Percentiles rank a stretch among this genome's conserved stretches.
Conservation (phyloP, 2,329 filamentous ascomycete species). For the Aspergillus pseudonomiae region DNA sequence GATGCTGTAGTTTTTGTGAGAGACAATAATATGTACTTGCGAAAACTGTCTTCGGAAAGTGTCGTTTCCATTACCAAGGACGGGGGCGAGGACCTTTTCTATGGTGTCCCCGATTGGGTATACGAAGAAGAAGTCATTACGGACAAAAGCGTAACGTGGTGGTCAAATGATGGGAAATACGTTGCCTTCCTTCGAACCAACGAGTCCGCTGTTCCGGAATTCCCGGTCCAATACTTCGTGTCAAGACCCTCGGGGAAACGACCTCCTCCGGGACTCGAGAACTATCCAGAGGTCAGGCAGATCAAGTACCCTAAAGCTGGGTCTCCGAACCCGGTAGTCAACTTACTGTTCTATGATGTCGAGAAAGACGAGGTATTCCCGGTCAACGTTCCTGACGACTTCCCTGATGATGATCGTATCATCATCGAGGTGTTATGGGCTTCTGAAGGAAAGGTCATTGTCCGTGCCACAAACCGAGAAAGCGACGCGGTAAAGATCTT, state of each 20-base stretch:
- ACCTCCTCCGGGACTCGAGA: conserved; percentile 73
- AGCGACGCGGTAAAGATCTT: conserved; percentile 89
- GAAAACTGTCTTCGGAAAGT: conserved; percentile 63
- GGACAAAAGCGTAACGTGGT: conserved; percentile 87
- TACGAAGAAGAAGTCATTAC: conserved; percentile 86
- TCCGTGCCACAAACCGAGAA: conserved; percentile 92
- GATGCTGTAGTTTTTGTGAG: conserved; percentile 87
- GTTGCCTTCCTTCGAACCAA: conserved; percentile 92
- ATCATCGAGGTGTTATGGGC: conserved; percentile 95
- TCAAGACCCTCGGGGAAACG: conserved; percentile 76
- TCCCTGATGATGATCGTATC: conserved; percentile 77
- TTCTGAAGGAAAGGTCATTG: conserved; percentile 73
- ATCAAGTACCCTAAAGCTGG: conserved; percentile 99
- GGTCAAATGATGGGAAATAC: conserved; percentile 86
- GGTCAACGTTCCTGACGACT: conserved; percentile 76
- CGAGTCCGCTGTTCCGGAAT: conserved; percentile 88
- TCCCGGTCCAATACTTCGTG: conserved; percentile 90
- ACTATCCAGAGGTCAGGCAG: conserved; percentile 83
- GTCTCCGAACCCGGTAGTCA: conserved; percentile 87
- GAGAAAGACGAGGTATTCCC: conserved; percentile 75
- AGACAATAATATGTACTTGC: conserved; percentile 86
- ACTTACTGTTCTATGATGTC: conserved; percentile 86
- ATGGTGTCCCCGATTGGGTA: conserved; percentile 96
- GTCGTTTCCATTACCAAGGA: conserved; percentile 79
- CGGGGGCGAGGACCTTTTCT: conserved; percentile 86